Base-by-base conservation (phyloP, 73 alveolate species). In the Diophrys appendiculata region DNA sequence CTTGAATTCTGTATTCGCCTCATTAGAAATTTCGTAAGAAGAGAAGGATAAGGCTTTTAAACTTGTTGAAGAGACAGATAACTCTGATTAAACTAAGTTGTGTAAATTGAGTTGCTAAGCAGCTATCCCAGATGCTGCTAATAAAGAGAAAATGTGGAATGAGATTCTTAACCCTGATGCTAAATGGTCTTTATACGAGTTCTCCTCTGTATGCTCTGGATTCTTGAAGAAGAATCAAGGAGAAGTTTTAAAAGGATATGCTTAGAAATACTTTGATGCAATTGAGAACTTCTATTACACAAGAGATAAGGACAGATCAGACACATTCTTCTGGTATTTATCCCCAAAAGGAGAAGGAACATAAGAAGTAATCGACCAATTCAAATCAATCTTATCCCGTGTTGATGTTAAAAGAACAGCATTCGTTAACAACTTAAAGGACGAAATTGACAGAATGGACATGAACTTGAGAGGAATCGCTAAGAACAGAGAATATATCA, bases 51-150 rank as follows among this genome's bases (percentile, higher is more conserved):
- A 65, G n/a, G 32, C 86, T 28, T 71, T 88, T 35, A 84, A 86
- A 28, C 92, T 81, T 64, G 69, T 80, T 25, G 87, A 77, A 79
- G 30, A 70, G n/a, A 72, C 74, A 75, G 96, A 93, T 73, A 86
- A 88, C 53, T 76, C 91, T 29, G 92, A 93, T 79, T 74, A 83
- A 73, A 80, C 93, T 22, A 75, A 79, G 23, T 67, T 69, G 71
- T 77, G 89, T 64, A 82, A 82, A 73, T 81, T 86, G 65, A 76
- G 86, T 54, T 93, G 95, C 76, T 29, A 84, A 43, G 85, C 98
- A 35, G 86, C 91, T 33, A 53, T 79, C 23, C 95, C 95, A 25
- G 89, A 84, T 28, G 65, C 52, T 54, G 93, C 76, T 60, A 87
- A 80, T 35, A 93, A 93, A 68, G 87, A 71, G 72, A 69, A 53